These are phyloP conservation scores for Phytophthora brassicae DNA, from an alignment of 352 stramenopile genomes.

Conservation along the genomic window DNA sequence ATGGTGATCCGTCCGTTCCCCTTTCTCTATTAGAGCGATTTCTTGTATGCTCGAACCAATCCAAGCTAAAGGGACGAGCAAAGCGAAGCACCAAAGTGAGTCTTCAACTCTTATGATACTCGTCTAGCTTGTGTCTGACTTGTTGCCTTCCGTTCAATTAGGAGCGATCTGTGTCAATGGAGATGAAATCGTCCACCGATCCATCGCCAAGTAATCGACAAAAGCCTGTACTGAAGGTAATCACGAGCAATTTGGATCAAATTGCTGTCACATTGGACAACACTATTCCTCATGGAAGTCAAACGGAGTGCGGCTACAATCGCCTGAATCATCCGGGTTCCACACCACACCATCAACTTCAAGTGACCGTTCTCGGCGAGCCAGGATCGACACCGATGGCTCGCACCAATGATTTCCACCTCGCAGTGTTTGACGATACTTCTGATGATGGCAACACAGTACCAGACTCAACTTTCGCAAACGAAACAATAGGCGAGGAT, in stretches of 20 bases:
- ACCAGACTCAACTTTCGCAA: neutral
- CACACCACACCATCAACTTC: slow-evolving; percentile 46
- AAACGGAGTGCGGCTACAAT: slow-evolving; percentile 45
- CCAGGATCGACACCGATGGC: slow-evolving; percentile 67
- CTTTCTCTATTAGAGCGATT: slow-evolving; percentile 37
- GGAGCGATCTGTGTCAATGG: slow-evolving; percentile 16
- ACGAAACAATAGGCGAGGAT: neutral
- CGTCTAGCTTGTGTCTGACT: neutral
- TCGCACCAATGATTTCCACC: slow-evolving; percentile 43
- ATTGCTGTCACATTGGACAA: slow-evolving; percentile 2
- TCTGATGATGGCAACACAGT: slow-evolving; percentile 29
- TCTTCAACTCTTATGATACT: neutral
- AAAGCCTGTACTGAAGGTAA: slow-evolving; percentile 47
- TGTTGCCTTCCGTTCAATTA: slow-evolving; percentile 1
- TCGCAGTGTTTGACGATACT: slow-evolving; percentile 56
- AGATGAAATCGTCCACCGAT: slow-evolving; percentile 20
- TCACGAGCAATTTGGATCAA: slow-evolving; percentile 35
- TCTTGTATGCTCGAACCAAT: slow-evolving; percentile 35
- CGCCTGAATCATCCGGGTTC: slow-evolving; percentile 59
- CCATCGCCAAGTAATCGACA: neutral
- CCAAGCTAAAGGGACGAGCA: slow-evolving; percentile 11
- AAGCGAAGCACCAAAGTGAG: slow-evolving; percentile 22
- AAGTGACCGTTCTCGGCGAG: slow-evolving; percentile 40
- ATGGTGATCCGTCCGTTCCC: neutral
- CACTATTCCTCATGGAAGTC: slow-evolving; percentile 1